phyloP scores from a whole-genome alignment of 192 early-diverging fungal genomes.

The Linnemannia zychae region DNA sequence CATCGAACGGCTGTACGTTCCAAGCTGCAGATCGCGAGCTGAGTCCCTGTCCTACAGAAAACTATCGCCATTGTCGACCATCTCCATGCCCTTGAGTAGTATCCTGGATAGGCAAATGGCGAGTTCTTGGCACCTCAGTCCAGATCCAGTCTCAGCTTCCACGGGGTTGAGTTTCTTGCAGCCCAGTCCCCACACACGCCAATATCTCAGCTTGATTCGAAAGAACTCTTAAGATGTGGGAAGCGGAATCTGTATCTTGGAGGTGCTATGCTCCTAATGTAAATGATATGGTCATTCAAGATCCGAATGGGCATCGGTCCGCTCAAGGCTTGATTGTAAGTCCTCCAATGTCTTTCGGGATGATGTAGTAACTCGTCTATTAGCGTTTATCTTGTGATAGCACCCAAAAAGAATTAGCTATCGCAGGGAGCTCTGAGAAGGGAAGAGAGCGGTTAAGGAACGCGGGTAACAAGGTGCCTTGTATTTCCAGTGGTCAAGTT shows the following conservation, averaged over 20 bases:
- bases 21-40: background rate
- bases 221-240: background rate
- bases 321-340: background rate
- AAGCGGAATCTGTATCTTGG: background rate
- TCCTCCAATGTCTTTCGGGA: background rate
- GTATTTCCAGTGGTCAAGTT: too few relatives aligned
- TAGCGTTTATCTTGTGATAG: background rate
- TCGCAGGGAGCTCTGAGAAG: too few relatives aligned
- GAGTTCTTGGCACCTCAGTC: background rate
- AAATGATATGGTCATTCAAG: background rate
- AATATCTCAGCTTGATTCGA: too few relatives aligned
- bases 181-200: too few relatives aligned
- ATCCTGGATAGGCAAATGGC: background rate
- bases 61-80: background rate
- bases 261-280: background rate
- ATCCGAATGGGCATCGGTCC: background rate
- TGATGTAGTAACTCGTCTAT: too few relatives aligned
- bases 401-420: too few relatives aligned
- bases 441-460: too few relatives aligned
- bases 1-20: background rate
- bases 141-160: background rate
- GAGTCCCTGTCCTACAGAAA: conserved; percentile 2
- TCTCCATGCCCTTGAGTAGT: background rate
- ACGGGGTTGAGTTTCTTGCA: background rate
- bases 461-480: too few relatives aligned